phyloP scores from a whole-genome alignment of 1,284 basidiomycete species.

The Malassezia caprae region DNA sequence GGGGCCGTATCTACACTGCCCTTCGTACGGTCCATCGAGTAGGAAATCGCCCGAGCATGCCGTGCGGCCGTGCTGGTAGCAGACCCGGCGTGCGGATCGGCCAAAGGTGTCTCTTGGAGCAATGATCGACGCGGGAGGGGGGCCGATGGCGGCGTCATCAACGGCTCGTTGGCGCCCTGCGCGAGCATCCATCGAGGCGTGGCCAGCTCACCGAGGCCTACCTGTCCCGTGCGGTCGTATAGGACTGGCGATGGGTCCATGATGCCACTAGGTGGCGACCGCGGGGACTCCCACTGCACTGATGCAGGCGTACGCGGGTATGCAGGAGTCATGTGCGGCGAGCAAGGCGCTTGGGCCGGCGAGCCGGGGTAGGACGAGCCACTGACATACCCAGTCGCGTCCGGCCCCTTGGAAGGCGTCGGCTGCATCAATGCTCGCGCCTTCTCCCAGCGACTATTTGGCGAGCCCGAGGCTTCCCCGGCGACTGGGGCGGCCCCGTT shows the following conservation, averaged over 20 bases:
- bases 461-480: background rate
- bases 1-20: conserved; percentile 12
- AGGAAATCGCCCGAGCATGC: conserved; percentile 40
- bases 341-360: background rate
- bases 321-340: background rate
- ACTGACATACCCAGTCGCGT: background rate
- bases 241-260: background rate
- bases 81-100: background rate
- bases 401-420: background rate
- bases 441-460: background rate
- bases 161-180: conserved; percentile 18
- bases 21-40: conserved; percentile 19
- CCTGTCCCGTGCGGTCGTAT: conserved; percentile 70
- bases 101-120: background rate
- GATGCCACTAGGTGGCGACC: background rate
- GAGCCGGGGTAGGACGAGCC: background rate
- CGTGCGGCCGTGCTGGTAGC: conserved; percentile 18
- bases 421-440: background rate
- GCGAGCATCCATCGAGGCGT: conserved; percentile 74
- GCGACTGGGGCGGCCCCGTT: background rate
- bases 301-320: background rate
- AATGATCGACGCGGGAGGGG: background rate
- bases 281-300: background rate
- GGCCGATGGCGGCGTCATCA: background rate
- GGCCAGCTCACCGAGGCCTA: conserved; percentile 89